phyloP scores from a whole-genome alignment of 331 rosid species.

The Stylosanthes scabra region DNA sequence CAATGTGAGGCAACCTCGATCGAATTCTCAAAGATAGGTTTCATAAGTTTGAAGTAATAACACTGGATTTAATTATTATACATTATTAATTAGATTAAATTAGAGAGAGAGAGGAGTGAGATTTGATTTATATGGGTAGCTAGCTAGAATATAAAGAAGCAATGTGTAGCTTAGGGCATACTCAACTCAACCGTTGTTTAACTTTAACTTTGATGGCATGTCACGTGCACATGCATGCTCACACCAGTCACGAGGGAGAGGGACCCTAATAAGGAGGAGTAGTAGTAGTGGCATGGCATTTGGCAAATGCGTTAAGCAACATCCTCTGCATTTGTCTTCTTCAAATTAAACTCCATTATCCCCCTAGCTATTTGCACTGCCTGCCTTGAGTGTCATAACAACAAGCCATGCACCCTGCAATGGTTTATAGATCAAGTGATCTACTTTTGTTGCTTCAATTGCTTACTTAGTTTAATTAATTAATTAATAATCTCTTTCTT shows the following conservation, averaged over 20 bases:
- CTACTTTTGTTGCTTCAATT: not conserved
- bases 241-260: constrained; percentile 61
- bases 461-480: too few species aligned
- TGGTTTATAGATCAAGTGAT: constrained; percentile 43
- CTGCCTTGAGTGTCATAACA: constrained; percentile 26
- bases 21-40: not conserved
- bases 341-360: constrained; percentile 22
- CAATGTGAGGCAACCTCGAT: constrained; percentile 6
- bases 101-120: not conserved
- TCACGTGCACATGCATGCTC: constrained; percentile 51
- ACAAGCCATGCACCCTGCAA: constrained; percentile 32
- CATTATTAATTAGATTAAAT: too few species aligned
- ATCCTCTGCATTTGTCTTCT: constrained; percentile 75
- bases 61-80: too few species aligned
- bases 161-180: constrained; percentile 51
- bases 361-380: too few species aligned
- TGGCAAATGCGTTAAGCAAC: constrained; percentile 97
- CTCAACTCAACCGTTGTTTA: constrained; percentile 55
- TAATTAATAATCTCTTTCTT: too few species aligned
- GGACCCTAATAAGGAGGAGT: constrained; percentile 37
- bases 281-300: constrained; percentile 40
- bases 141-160: constrained; percentile 29
- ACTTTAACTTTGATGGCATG: constrained; percentile 36
- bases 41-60: constrained; percentile 25
- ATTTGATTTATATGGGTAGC: not conserved